Evolutionary conservation across 73 alveolate genomes (phyloP), one percentile per base, ranked within the genome.

Genomic region (Diophrys sp.): DNA sequence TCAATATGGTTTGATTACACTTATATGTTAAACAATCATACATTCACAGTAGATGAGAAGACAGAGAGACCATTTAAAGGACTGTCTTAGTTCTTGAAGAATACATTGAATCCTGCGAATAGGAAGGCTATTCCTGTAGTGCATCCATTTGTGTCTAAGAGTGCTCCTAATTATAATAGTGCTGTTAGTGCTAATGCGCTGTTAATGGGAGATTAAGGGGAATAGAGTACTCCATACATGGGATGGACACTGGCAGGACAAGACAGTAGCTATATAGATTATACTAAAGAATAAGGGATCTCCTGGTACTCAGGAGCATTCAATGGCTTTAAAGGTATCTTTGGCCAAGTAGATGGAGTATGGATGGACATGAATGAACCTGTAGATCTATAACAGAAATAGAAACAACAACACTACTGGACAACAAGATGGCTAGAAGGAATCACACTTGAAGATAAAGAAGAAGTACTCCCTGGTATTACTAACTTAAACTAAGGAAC

Each of bases 351-450:
- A 78, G 98, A 94, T 86, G 99, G 99, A n/a, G 79, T 97, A 18
- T 97, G 99, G 99, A 78, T 94, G 25, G 99, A 97, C 77, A 96
- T 95, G 99, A 97, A 97, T 87, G 99, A 97, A 73, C 94, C 98
- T 55, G 84, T 97, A 27, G 89, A 87, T 84, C 73, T 96, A 73
- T 93, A 96, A 53, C 29, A 29, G 24, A 62, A 14, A 53, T 53
- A 11, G 24, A 53, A 53, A 53, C 67, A 14, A 53, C 24, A 11
- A 11, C 23, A 11, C 24, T 14, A 53, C 24, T 14, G 25, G 73
- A 66, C n/a, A 5, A 1, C 79, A 2, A 68, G 33, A 8, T n/a
- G 70, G 11, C 79, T 68, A 23, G 79, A 32, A 33, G 30, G 33
- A 30, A 33, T 68, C 1, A 68, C 70, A 71, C 70, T 32, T n/a